A percentile compares a stretch with the other conserved stretches of the same genome.
Evolutionary conservation across 495 filamentous ascomycete genomes (phyloP).

Genomic region (Neurospora sp.): DNA sequence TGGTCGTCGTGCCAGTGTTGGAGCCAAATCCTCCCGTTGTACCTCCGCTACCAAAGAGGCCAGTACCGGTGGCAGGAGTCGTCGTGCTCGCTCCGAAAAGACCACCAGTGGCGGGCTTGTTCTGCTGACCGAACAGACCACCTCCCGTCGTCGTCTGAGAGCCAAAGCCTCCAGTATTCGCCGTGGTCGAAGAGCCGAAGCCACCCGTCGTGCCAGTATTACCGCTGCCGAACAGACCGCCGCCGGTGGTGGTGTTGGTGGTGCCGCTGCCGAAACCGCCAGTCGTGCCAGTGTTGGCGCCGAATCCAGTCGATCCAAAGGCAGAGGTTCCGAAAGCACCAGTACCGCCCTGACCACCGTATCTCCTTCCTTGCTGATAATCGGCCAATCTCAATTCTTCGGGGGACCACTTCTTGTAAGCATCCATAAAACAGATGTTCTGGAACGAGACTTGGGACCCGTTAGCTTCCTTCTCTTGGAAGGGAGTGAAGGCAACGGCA

Average conservation of each 20-base stretch:
- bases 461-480: conserved; percentile 70
- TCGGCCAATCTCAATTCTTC: conserved; percentile 87
- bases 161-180: conserved; percentile 34
- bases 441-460: conserved; percentile 58
- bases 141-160: conserved; percentile 14
- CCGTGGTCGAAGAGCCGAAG: conserved; percentile 35
- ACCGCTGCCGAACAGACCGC: conserved; percentile 37
- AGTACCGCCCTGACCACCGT: conserved; percentile 67
- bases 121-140: conserved; percentile 13
- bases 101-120: conserved; percentile 19
- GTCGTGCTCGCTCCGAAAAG: conserved; percentile 36
- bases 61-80: conserved; percentile 11
- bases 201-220: conserved; percentile 21
- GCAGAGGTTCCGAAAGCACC: conserved; percentile 71
- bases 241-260: conserved; percentile 24
- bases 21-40: conserved; percentile 16
- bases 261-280: conserved; percentile 41
- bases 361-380: conserved; percentile 77
- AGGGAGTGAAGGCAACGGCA: conserved; percentile 53
- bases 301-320: conserved; percentile 42
- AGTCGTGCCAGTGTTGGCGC: conserved; percentile 30
- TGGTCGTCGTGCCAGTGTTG: conserved; percentile 28
- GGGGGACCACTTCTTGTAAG: conserved; percentile 79
- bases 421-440: conserved; percentile 74
- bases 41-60: conserved; percentile 13